Conservation (phyloP, 2,329 filamentous ascomycete genomes). For the Ascocoryne sarcoides region DNA sequence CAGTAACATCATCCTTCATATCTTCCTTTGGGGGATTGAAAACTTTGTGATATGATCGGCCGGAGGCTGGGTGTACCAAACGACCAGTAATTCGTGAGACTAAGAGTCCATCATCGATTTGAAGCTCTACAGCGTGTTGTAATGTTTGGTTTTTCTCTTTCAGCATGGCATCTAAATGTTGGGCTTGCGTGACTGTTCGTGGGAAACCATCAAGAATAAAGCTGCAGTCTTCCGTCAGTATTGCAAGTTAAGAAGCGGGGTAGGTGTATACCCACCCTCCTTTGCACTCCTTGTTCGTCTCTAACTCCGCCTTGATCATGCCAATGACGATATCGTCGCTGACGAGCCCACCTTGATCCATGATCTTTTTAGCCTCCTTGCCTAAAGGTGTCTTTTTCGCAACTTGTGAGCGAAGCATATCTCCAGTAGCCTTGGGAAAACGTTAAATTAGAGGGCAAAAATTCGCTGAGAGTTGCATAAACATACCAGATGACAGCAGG, state of each 20-base stretch:
- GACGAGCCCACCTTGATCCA: slow-evolving; percentile 95
- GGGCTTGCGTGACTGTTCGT: slow-evolving; percentile 88
- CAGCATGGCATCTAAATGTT: slow-evolving; percentile 93
- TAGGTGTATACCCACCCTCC: slow-evolving; percentile 61
- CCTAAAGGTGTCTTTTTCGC: slow-evolving; percentile 94
- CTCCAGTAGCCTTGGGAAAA: slow-evolving; percentile 72
- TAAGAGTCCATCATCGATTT: slow-evolving; percentile 91
- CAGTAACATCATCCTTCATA: slow-evolving; percentile 96
- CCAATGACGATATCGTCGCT: slow-evolving; percentile 99
- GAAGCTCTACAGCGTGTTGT: slow-evolving; percentile 90
- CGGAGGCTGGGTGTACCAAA: slow-evolving; percentile 89
- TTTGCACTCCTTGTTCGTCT: slow-evolving; percentile 90
- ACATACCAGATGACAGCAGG: slow-evolving; percentile 89
- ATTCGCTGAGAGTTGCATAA: background rate
- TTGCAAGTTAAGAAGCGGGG: background rate
- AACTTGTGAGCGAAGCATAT: slow-evolving; percentile 98
- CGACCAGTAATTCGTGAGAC: slow-evolving; percentile 95
- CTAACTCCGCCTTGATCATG: slow-evolving; percentile 98
- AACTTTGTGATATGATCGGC: slow-evolving; percentile 93
- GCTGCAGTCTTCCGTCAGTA: slow-evolving; percentile 36
- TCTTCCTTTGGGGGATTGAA: slow-evolving; percentile 94
- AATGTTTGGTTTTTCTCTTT: slow-evolving; percentile 67
- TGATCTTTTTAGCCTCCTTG: slow-evolving; percentile 98
- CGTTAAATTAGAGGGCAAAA: slow-evolving; percentile 16
- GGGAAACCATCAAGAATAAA: slow-evolving; percentile 99